Evolutionary conservation across 1,139 yeast genomes (phyloP), one percentile per base, ranked within the genome.

Genomic region (Nematodospora anomalae): DNA sequence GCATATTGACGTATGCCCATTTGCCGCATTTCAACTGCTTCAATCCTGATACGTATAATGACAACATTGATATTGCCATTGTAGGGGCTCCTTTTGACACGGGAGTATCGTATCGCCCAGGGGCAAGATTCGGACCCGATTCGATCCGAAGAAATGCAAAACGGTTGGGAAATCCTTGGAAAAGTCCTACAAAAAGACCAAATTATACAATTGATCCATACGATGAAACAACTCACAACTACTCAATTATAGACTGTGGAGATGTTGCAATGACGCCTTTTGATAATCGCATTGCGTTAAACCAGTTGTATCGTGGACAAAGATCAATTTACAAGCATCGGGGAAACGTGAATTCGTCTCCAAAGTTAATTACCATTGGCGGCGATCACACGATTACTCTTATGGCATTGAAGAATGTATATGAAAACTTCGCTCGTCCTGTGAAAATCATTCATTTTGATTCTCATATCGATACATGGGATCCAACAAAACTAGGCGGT

Each of bases 381-480:
- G 83, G 83, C 8, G 83, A 77, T 49, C 83, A 77, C 46, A 76
- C 82, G 4, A 58, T 76, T 25, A 62, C 77, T 2, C 58, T 77
- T 15, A 71, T 74, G 76, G 67, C 74, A 3, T 52, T 77, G 22
- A 66, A 61, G 44, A 67, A 79, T 8, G 75, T 75, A 1, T 71
- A 62, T 44, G 80, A 76, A 45, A 54, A 64, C 15, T 63, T 59
- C 36, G 73, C 72, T 0, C 59, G 63, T 32, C 51, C 50, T 33
- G 45, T 74, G 12, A 62, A 74, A 2, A 76, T 77, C n/a, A 55
- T 77, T 18, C 82, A 77, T 50, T 76, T 77, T 42, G 82, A 77
- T 48, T 71, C 80, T 24, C 83, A 77, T 50, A 67, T 77, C 23
- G 83, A 77, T 51, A 76, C 82, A 4, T 77, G 83, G 83, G 67